Evolutionary conservation across 2,329 filamentous ascomycete genomes (phyloP).

Genomic region (Fusarium nodosum): DNA sequence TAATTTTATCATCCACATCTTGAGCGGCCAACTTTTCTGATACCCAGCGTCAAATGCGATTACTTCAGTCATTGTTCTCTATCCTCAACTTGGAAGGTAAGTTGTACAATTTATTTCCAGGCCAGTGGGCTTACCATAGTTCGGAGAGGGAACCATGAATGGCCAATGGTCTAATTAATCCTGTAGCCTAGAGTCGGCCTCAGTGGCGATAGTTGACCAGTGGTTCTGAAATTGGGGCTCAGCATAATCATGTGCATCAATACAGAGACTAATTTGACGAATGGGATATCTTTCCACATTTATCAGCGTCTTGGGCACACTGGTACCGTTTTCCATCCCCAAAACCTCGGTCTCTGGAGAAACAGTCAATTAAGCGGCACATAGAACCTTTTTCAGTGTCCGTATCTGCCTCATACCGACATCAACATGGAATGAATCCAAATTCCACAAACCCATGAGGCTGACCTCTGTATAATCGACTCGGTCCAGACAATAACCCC

Average conservation of each 20-base stretch:
- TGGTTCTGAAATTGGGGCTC: background rate
- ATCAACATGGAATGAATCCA: background rate
- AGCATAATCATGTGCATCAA: background rate
- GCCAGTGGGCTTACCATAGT: accelerated
- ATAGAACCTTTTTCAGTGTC: background rate
- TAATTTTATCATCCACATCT: too few species aligned
- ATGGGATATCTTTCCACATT: background rate
- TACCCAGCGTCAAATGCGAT: too few species aligned
- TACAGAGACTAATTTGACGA: background rate
- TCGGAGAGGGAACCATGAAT: background rate
- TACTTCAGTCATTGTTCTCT: background rate
- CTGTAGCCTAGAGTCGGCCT: background rate
- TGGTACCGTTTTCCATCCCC: background rate
- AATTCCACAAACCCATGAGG: background rate
- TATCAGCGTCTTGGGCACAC: background rate
- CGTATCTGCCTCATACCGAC: background rate
- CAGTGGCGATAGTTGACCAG: background rate
- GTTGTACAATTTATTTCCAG: background rate
- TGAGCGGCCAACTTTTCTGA: too few species aligned
- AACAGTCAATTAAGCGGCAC: background rate
- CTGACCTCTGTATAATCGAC: background rate
- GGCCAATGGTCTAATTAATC: background rate
- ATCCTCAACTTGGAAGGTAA: background rate
- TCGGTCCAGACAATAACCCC: background rate
- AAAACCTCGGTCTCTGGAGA: background rate